These are phyloP conservation scores for Colletotrichum tanaceti DNA, from an alignment of 2,329 filamentous ascomycete genomes.

Conservation along the genomic window DNA sequence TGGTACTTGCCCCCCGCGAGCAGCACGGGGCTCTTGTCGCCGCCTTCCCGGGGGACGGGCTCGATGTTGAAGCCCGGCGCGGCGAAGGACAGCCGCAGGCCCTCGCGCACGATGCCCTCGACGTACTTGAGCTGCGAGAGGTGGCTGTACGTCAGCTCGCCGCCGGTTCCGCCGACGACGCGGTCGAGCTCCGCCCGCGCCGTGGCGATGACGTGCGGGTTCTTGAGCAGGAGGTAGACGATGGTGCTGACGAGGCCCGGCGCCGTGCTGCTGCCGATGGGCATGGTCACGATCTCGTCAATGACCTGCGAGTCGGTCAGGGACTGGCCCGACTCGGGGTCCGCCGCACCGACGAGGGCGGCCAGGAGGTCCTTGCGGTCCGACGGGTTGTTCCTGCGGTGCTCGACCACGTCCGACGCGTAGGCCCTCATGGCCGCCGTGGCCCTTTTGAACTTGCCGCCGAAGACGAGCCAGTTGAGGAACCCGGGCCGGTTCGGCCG, in stretches of 20 bases:
- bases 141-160: slow-evolving; percentile 59
- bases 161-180: slow-evolving; percentile 59
- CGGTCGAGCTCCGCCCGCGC: slow-evolving; percentile 66
- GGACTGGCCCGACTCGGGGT: slow-evolving; percentile 69
- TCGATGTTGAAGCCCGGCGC: slow-evolving; percentile 68
- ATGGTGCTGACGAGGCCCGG: slow-evolving; percentile 58
- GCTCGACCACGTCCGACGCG: slow-evolving; percentile 66
- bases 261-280: slow-evolving; percentile 67
- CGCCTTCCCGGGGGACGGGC: slow-evolving; percentile 53
- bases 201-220: slow-evolving; percentile 58
- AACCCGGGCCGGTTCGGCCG: slow-evolving; percentile 63
- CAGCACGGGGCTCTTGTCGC: slow-evolving; percentile 58
- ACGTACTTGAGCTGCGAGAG: slow-evolving; percentile 64
- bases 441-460: slow-evolving; percentile 64
- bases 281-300: slow-evolving; percentile 76
- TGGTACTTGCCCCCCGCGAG: slow-evolving; percentile 62
- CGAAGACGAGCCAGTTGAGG: slow-evolving; percentile 64
- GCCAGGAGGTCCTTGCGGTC: slow-evolving; percentile 71
- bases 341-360: slow-evolving; percentile 67
- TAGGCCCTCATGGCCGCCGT: slow-evolving; percentile 66
- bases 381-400: slow-evolving; percentile 64
- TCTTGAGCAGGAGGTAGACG: slow-evolving; percentile 64
- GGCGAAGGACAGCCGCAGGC: slow-evolving; percentile 64
- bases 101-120: slow-evolving; percentile 65
- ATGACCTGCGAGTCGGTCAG: slow-evolving; percentile 71